Evolutionary conservation across 495 filamentous ascomycete genomes (phyloP), one percentile per base, ranked within the genome.

Genomic region (Entonaema liquescens): DNA sequence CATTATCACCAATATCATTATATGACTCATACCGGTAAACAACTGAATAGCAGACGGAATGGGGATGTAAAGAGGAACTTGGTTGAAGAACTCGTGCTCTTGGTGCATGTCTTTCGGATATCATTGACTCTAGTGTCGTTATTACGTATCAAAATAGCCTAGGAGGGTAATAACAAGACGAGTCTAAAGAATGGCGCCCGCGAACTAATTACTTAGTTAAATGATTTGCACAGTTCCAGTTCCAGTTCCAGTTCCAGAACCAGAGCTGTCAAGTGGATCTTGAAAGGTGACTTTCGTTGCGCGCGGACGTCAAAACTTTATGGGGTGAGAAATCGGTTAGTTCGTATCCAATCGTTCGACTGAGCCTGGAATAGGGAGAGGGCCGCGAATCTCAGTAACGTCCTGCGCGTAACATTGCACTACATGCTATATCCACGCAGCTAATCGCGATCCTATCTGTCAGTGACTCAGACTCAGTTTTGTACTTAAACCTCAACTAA

Each of bases 111-210:
- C 29, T 56, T 68, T 56, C 56, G 60, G 57, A 65, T 58, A 58
- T 57, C 40, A 65, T 36, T 40, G 61, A 68, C 60, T 64, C 44
- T 68, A 73, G 65, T 47, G 47, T 23, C 6, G 21, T 56, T 47
- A 65, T 73, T 68, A 73, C 65, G 61, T 68, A 73, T 53, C 38
- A 26, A 50, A 56, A 72, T 68, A 60, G 38, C 50, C 31, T 35
- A 57, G 40, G 36, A 67, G 25, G 33, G 65, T 21, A 60, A 62
- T 57, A 65, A 25, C 4, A 47, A 54, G 55, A 44, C 31, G 29
- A 65, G 23, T n/a, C 50, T 61, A 68, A 60, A 64, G 52, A 47
- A 62, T 66, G 60, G 70, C 65, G 65, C 33, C 61, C 70, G 70
- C 42, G 23, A 36, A 8, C 40, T 65, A 62, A 52, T 35, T 42